Base-by-base conservation (phyloP, 768 basidiomycete genomes). In the Russula abietina region DNA sequence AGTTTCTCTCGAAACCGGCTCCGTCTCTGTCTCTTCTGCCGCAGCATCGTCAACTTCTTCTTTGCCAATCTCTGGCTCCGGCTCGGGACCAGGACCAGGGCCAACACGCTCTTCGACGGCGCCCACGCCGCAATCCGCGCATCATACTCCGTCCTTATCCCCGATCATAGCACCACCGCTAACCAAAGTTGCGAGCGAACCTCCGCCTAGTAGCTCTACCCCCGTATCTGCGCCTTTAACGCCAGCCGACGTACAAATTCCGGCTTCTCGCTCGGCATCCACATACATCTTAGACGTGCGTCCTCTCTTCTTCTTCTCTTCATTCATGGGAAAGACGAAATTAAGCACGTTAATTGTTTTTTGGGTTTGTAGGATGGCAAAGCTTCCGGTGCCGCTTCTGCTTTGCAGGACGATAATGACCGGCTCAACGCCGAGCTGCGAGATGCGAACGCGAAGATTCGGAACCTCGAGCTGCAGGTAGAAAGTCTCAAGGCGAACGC, bases 391-490 rank as follows among this genome's bases (percentile, higher is more conserved):
- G 54, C 62, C 28, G n/a, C 41, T 41, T 7, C 62, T 2, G 73
- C 64, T 36, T 71, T 83, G 16, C 71, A 74, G 63, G 75, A 77
- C 28, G 89, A 93, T 70, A 91, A 90, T 66, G 77, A 78, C 0
- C 79, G 77, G 2, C 78, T 94, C 58, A 80, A 73, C 14, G 72
- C 73, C 2, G 89, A 92, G 69, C 80, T 95, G 50, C 81, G 91
- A 32, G 91, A 92, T 28, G 87, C 90, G 38, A 80, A 88, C 43
- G 85, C 86, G 73, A 84, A 88, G 76, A 93, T 95, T 57, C 79
- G 93, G 61, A 87, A 87, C 68, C 74, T 95, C 55, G 92, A 94
- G 75, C 71, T 93, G 62, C 88, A 91, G 75, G 83, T 93, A 22
- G 91, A 93, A 75, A 78, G 79, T 16, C 73, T 90, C 66, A 81